Percentiles rank a stretch among this genome's conserved stretches.
Evolutionary conservation across 148 eudicot genomes (phyloP).

Genomic region (Nyssa sinensis): DNA sequence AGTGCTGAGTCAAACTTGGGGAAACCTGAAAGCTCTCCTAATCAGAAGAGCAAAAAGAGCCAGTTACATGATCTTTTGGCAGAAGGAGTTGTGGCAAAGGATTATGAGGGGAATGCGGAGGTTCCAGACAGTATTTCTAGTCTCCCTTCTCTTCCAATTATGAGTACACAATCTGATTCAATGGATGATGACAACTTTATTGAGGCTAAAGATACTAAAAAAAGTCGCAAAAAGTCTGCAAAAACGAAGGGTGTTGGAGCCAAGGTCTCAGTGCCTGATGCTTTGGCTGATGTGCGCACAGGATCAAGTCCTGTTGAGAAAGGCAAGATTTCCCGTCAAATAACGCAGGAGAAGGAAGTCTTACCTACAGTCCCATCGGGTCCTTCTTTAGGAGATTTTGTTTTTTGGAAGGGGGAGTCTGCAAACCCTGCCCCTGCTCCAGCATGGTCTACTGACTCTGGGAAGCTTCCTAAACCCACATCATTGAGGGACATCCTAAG

Average conservation of each 20-base stretch:
- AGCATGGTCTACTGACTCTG: constrained; percentile 89
- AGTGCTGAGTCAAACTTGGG: constrained; percentile 25
- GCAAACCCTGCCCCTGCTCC: constrained; percentile 61
- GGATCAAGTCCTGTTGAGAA: constrained; percentile 60
- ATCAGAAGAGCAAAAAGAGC: constrained; percentile 54
- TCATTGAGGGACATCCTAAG: constrained; percentile 82
- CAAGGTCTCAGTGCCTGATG: constrained; percentile 40
- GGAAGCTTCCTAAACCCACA: constrained; percentile 53
- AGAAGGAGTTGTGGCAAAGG: constrained; percentile 47
- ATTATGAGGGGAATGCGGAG: constrained; percentile 39
- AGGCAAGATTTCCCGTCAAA: constrained; percentile 53
- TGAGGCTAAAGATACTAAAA: constrained; percentile 91
- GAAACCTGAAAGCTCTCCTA: constrained; percentile 30
- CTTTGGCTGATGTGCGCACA: constrained; percentile 42
- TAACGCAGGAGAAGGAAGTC: constrained; percentile 63
- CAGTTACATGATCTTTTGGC: constrained; percentile 77
- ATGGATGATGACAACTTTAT: constrained; percentile 64
- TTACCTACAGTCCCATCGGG: constrained; percentile 76
- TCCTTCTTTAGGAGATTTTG: constrained; percentile 93
- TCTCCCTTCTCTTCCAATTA: constrained; percentile 35
- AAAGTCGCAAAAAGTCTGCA: constrained; percentile 83
- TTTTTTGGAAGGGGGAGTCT: constrained; percentile 84
- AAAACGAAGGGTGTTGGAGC: constrained; percentile 65
- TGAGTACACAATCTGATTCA: constrained; percentile 30
- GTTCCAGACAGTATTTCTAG: constrained; percentile 26